A percentile compares a stretch with the other conserved stretches of the same genome.
Evolutionary conservation across 306 rosid species (phyloP).

Genomic region (Cucumis cinereus): DNA sequence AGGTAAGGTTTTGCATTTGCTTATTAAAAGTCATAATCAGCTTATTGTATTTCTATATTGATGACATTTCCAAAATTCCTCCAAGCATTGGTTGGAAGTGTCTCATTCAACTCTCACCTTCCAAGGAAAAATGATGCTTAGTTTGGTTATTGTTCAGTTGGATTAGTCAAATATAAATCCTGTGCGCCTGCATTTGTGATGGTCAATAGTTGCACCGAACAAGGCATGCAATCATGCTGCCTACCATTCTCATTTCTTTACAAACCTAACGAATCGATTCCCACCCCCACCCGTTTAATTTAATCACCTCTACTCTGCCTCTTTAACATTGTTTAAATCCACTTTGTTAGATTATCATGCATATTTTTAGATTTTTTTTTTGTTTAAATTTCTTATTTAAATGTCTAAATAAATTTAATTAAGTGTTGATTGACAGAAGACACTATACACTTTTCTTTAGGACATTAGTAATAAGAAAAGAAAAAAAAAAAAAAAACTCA

Average conservation of each 20-base stretch:
- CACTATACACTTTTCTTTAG: too few species aligned
- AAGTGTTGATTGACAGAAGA: too few species aligned
- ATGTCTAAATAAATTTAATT: too few species aligned
- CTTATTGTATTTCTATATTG: background rate
- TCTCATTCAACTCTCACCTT: too few species aligned
- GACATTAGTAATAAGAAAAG: too few species aligned
- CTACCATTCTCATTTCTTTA: background rate
- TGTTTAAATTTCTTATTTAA: too few species aligned
- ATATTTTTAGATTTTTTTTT: too few species aligned
- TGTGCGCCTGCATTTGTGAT: background rate
- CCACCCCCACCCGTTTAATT: background rate
- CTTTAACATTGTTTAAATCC: background rate
- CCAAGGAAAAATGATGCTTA: too few species aligned
- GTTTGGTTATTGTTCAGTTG: background rate
- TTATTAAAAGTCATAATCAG: background rate
- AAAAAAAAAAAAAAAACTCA: too few species aligned
- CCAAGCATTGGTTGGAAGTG: background rate
- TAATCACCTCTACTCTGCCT: background rate
- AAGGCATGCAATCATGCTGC: constrained; percentile 5
- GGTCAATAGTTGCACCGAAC: constrained; percentile 9
- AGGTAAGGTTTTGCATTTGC: background rate
- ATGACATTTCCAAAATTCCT: background rate
- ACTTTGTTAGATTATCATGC: too few species aligned
- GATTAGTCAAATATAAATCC: background rate
- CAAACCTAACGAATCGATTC: background rate